phyloP scores from a whole-genome alignment of 768 basidiomycete species.

The Leccinellum luteum region DNA sequence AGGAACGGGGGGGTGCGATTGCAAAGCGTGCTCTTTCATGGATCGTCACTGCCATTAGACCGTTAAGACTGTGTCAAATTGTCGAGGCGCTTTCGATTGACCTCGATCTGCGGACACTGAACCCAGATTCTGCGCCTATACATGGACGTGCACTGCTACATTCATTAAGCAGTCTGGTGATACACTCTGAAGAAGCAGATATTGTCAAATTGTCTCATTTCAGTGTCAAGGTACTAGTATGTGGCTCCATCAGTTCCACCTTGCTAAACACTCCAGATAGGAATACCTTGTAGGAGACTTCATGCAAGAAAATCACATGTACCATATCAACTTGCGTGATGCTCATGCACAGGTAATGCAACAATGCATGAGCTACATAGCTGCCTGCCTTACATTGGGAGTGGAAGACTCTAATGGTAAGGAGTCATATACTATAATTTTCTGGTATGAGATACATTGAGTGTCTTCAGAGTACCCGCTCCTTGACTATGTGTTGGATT shows the following conservation, averaged over 20 bases:
- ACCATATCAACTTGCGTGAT: neutral
- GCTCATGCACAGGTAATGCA: neutral
- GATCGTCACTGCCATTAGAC: neutral
- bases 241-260: fast-evolving
- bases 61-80: neutral
- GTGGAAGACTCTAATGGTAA: neutral
- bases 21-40: neutral
- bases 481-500: neutral
- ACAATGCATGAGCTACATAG: neutral
- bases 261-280: neutral
- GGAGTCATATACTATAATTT: neutral
- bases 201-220: neutral
- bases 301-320: fast-evolving
- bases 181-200: neutral
- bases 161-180: neutral
- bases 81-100: neutral
- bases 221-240: neutral
- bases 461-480: neutral
- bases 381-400: neutral
- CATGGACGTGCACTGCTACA: neutral
- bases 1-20: neutral
- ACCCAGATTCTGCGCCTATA: neutral
- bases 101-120: neutral
- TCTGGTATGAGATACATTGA: neutral
- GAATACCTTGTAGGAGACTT: neutral